Evolutionary conservation across 345 rosid species (phyloP), one percentile per base, ranked within the genome.

Genomic region (Viola odorata): DNA sequence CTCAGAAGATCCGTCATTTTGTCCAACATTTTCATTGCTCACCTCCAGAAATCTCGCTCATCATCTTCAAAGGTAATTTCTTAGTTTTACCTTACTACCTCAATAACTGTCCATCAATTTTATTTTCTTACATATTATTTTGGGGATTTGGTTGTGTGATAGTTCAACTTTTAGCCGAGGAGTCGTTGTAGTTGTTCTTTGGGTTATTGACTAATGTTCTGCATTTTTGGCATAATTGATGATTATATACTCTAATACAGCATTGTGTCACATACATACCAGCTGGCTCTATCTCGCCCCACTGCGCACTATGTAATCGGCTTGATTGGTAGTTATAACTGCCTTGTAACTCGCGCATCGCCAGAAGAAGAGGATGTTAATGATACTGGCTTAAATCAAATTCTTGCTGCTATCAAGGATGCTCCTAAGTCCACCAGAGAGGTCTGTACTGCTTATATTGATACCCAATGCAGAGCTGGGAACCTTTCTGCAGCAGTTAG

Each of bases 381-480:
- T 0, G 79, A 81, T 45, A 70, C 69, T 60, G 57, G 61, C 64
- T 69, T 64, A 53, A 75, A 67, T 61, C 52, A 65, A 55, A 77
- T 76, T 50, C 64, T 82, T 53, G 60, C 67, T 12, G 57, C 50
- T 7, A 60, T 61, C 39, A 53, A 68, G 58, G 70, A 68, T 45
- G 50, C 66, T 56, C 80, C 82, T 0, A 73, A 68, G 5, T 61
- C 50, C 3, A 50, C 62, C 45, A 66, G 57, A 69, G 69, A 76
- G 69, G 60, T 68, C 4, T 81, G 80, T 66, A 63, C 17, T 63
- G 56, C 39, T n/a, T 65, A 50, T 49, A 59, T 77, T 50, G 60
- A 73, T 39, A 78, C 77, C 55, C 71, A 82, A 37, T 80, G 81
- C 64, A 77, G 69, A 66, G 64, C 63, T 37, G 90, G 88, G 37